Conservation (phyloP, 2,329 filamentous ascomycete species). For the Cercospora nicotianae region DNA sequence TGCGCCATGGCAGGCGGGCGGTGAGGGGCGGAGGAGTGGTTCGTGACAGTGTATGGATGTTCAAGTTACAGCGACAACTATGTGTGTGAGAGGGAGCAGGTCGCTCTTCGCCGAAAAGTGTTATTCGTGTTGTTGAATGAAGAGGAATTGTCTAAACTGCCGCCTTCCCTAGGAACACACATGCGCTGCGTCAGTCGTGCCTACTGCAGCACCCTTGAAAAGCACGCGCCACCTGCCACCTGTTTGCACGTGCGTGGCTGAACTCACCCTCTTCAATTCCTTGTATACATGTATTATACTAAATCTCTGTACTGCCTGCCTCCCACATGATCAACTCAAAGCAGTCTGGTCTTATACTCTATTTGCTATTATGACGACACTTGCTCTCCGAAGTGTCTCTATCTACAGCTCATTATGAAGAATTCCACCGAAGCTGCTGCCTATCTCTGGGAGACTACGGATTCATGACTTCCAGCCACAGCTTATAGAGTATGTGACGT, state of each 20-base stretch:
- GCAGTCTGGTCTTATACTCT: background rate
- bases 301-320: background rate
- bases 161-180: slow-evolving; percentile 3
- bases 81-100: background rate
- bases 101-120: background rate
- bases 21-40: slow-evolving; percentile 4
- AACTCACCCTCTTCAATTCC: background rate
- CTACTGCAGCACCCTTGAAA: slow-evolving; percentile 7
- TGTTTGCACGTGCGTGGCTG: slow-evolving; percentile 7
- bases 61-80: background rate
- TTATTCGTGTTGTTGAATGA: background rate
- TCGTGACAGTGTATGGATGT: background rate
- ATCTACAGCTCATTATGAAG: background rate
- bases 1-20: slow-evolving; percentile 35
- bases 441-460: background rate
- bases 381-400: background rate
- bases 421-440: background rate
- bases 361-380: background rate
- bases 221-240: slow-evolving; percentile 1
- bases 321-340: background rate
- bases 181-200: slow-evolving; percentile 7
- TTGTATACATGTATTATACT: background rate
- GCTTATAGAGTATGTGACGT: background rate
- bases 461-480: background rate
- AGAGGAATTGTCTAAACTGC: slow-evolving; percentile 2